A percentile compares a stretch with the other conserved stretches of the same genome.
Conservation (phyloP, 164 flowering plant species). For the Vitis amurensis region DNA sequence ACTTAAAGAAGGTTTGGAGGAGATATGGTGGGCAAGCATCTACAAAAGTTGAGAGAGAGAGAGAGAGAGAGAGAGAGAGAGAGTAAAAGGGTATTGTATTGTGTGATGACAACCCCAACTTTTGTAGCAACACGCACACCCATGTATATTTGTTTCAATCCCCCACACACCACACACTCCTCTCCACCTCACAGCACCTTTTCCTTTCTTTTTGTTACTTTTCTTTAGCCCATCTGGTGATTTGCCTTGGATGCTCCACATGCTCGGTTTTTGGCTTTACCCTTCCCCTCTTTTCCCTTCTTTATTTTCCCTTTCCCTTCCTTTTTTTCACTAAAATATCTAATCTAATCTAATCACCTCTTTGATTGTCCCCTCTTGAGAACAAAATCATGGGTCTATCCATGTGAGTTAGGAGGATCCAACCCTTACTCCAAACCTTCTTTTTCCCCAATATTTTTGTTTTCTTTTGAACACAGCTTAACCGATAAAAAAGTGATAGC, state of each 20-base stretch:
- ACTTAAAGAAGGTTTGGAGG: slow-evolving; percentile 31
- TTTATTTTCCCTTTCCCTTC: slow-evolving; percentile 11
- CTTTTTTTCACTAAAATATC: neutral
- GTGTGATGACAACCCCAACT: slow-evolving; percentile 40
- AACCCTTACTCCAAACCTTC: too few species aligned
- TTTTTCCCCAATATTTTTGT: too few species aligned
- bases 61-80: slow-evolving; percentile 14
- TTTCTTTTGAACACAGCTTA: too few species aligned
- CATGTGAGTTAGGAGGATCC: too few species aligned
- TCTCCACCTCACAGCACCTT: slow-evolving; percentile 17
- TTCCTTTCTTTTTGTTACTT: slow-evolving; percentile 18
- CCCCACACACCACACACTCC: slow-evolving; percentile 6
- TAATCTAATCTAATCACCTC: neutral
- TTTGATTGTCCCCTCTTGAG: too few species aligned
- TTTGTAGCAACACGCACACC: slow-evolving; percentile 48
- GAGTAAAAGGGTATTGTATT: slow-evolving; percentile 12
- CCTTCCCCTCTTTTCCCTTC: slow-evolving; percentile 4
- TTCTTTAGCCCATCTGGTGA: slow-evolving; percentile 1
- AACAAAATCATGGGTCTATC: too few species aligned
- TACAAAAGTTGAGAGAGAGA: slow-evolving; percentile 30
- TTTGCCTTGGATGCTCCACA: slow-evolving; percentile 38
- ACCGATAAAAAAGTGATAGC: too few species aligned
- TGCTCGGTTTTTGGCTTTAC: slow-evolving; percentile 26
- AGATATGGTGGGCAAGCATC: slow-evolving; percentile 66
- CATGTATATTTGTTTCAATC: slow-evolving; percentile 8